Evolutionary conservation across 2,329 filamentous ascomycete species (phyloP).

Genomic region (Chaetomiaceae sp.): DNA sequence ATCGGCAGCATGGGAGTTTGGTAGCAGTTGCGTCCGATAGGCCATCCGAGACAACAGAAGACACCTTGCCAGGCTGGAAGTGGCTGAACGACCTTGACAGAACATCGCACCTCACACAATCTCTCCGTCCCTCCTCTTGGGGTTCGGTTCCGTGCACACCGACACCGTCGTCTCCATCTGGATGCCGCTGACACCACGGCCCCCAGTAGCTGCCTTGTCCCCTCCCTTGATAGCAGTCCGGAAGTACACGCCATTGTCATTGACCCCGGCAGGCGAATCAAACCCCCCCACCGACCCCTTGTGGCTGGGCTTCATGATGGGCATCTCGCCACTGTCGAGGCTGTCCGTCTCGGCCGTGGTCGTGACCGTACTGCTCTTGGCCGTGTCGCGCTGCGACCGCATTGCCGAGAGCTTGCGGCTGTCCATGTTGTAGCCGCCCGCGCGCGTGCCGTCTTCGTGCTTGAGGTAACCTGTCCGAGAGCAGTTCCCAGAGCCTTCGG

Average conservation of each 20-base stretch:
- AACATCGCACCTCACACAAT: conserved; percentile 1
- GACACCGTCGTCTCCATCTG: conserved; percentile 10
- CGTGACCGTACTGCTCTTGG: conserved; percentile 1
- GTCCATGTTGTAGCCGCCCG: background rate
- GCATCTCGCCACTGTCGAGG: conserved; percentile 11
- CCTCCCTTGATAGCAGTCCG: conserved; percentile 2
- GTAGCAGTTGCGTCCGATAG: no score
- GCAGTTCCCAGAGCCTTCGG: background rate
- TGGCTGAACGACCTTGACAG: no score
- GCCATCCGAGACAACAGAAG: no score
- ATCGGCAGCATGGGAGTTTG: no score
- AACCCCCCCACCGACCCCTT: conserved; percentile 1
- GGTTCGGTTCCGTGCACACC: conserved; percentile 2
- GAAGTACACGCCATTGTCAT: background rate
- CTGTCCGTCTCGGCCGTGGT: conserved; percentile 3
- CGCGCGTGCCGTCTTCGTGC: background rate
- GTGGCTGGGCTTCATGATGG: conserved; percentile 10
- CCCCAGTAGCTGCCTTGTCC: background rate
- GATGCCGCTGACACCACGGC: background rate
- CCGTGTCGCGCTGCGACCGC: conserved; percentile 1
- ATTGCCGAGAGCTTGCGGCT: conserved; percentile 9
- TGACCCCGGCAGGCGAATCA: background rate
- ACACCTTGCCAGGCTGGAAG: no score
- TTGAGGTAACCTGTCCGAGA: conserved; percentile 1
- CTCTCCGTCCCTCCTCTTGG: background rate